Evolutionary conservation across 495 filamentous ascomycete genomes (phyloP).

Genomic region (Penicillium alfredii): DNA sequence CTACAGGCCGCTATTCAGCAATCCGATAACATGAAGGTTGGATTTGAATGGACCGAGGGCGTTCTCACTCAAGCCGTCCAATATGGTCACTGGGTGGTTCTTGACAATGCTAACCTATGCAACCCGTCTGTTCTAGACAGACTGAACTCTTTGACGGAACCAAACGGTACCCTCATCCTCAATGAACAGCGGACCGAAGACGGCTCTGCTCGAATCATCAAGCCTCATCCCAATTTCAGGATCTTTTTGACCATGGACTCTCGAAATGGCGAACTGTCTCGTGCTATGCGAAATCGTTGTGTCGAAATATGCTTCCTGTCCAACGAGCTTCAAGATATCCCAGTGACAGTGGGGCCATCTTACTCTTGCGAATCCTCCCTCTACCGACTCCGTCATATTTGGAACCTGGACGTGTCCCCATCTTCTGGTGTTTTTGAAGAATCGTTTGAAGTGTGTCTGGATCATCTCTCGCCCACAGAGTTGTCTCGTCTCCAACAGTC

Average conservation of each 20-base stretch:
- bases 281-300: conserved; percentile 94
- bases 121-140: conserved; percentile 90
- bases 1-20: conserved; percentile 39
- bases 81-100: conserved; percentile 82
- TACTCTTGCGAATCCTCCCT: conserved; percentile 45
- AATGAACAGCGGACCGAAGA: conserved; percentile 83
- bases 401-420: conserved; percentile 25
- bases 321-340: conserved; percentile 19
- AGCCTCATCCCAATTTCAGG: conserved; percentile 80
- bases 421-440: conserved; percentile 13
- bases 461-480: conserved; percentile 52
- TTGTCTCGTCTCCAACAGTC: conserved; percentile 40
- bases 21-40: conserved; percentile 56
- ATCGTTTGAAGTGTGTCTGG: conserved; percentile 39
- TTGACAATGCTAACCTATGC: conserved; percentile 96
- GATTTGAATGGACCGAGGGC: conserved; percentile 95
- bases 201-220: conserved; percentile 73
- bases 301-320: conserved; percentile 75
- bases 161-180: conserved; percentile 77
- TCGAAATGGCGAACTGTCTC: conserved; percentile 84
- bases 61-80: conserved; percentile 81
- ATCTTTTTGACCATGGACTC: conserved; percentile 94
- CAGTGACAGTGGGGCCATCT: conserved; percentile 22
- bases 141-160: conserved; percentile 90
- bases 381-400: conserved; percentile 46